Evolutionary conservation across 148 eudicot genomes (phyloP).

Genomic region (Heliosperma pusillum): DNA sequence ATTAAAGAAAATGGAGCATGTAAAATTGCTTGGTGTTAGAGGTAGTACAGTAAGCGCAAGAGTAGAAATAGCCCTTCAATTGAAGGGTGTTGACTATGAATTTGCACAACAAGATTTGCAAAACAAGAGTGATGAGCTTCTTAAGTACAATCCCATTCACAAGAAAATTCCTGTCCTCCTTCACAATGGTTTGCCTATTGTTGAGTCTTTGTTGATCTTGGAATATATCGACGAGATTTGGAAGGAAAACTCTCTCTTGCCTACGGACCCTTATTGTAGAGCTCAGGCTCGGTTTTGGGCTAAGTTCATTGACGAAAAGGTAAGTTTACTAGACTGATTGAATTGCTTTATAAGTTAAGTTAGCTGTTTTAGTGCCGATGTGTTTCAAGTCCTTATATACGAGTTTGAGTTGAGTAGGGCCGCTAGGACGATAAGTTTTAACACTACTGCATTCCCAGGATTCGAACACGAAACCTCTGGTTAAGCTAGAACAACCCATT

Average conservation of each 20-base stretch:
- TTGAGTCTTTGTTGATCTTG: constrained; percentile 1
- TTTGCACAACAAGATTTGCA: neutral
- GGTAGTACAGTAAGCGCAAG: constrained; percentile 6
- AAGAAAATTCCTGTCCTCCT: constrained; percentile 4
- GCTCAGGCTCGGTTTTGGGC: constrained; percentile 16
- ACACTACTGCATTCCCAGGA: no score
- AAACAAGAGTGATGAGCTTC: constrained; percentile 8
- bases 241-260: constrained; percentile 4
- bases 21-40: neutral
- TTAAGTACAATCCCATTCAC: neutral
- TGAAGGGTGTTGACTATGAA: constrained; percentile 10
- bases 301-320: constrained; percentile 11
- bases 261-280: neutral
- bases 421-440: no score
- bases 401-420: no score
- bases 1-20: neutral
- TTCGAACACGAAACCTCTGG: no score
- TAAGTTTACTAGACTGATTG: neutral
- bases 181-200: neutral
- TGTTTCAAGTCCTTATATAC: no score
- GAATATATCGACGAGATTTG: constrained; percentile 14
- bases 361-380: neutral
- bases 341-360: neutral
- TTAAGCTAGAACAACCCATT: no score
- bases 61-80: constrained; percentile 3